Conservation (phyloP, 139 green algal species). For the Trebouxia sp. region DNA sequence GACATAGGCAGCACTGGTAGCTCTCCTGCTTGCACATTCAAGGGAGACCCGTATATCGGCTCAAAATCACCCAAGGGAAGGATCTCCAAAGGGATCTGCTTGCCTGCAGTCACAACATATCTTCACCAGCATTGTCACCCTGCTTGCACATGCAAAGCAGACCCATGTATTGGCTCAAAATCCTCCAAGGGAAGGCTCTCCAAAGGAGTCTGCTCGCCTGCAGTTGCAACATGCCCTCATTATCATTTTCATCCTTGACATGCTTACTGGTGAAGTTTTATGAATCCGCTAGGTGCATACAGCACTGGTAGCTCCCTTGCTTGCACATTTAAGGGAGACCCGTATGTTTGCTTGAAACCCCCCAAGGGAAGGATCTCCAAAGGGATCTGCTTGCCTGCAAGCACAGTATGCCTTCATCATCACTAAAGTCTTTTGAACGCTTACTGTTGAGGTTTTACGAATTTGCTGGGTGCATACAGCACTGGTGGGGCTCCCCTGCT, state of each 20-base stretch:
- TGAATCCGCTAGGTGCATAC: too few relatives aligned
- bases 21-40: conserved; percentile 82
- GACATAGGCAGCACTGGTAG: conserved; percentile 81
- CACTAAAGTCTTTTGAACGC: too few relatives aligned
- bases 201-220: conserved; percentile 62
- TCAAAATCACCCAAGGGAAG: conserved; percentile 79
- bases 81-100: conserved; percentile 79
- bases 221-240: not conserved
- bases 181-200: conserved; percentile 79
- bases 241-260: too few relatives aligned
- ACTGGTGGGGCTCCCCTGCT: conserved; percentile 77
- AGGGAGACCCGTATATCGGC: conserved; percentile 70
- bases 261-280: too few relatives aligned
- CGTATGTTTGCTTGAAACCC: conserved; percentile 83
- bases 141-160: conserved; percentile 71
- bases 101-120: conserved; percentile 20
- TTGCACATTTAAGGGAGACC: conserved; percentile 72
- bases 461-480: too few relatives aligned
- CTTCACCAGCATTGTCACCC: not conserved
- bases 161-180: conserved; percentile 82
- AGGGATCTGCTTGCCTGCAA: conserved; percentile 52
- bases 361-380: conserved; percentile 82
- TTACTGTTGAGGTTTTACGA: too few relatives aligned
- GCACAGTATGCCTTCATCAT: not conserved
- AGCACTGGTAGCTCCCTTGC: conserved; percentile 80